Evolutionary conservation across 805 yeast species (phyloP), one percentile per base, ranked within the genome.

Genomic region (Nakazawaea siamensis): DNA sequence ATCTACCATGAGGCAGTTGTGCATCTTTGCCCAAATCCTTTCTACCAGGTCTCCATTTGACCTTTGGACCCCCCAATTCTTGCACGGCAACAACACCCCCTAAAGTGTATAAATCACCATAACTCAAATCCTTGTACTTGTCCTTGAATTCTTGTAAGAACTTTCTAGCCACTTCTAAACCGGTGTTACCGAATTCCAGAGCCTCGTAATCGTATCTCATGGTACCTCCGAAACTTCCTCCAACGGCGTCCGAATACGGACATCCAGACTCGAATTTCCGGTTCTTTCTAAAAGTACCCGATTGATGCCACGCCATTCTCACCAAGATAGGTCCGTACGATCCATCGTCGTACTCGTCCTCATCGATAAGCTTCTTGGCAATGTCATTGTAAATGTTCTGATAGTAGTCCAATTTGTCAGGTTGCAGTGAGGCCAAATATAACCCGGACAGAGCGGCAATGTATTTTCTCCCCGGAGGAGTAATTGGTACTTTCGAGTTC

Each of bases 91-190:
- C 67, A 31, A 70, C 80, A 24, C 85, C 86, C n/a, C 74, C 82
- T 23, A 79, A 57, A 8, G 86, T 79, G 77, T 81, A 77, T 45
- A 80, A 65, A 52, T 79, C 87, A 26, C 82, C 79, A 50, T 75
- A 68, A 11, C 77, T 63, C 37, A 79, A 58, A 61, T 73, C 70
- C 9, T 85, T 83, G 57, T 62, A 73, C 49, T 70, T 62, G 29
- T 55, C 58, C 47, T 66, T 65, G 48, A 79, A 58, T 24, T 77
- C 72, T 47, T 68, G 69, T 35, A 79, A 59, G 43, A 74, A 76
- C 40, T 62, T 56, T 40, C 80, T 64, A 8, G 80, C 85, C 20
- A 58, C 50, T 40, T 63, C 69, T 40, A 70, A 51, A n/a, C 75
- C 76, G 11, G 62, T 62, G 48, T 70, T 70, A 31, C 60, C 74